Base-by-base conservation (phyloP, 768 basidiomycete species). In the Leucogyrophana mollusca region DNA sequence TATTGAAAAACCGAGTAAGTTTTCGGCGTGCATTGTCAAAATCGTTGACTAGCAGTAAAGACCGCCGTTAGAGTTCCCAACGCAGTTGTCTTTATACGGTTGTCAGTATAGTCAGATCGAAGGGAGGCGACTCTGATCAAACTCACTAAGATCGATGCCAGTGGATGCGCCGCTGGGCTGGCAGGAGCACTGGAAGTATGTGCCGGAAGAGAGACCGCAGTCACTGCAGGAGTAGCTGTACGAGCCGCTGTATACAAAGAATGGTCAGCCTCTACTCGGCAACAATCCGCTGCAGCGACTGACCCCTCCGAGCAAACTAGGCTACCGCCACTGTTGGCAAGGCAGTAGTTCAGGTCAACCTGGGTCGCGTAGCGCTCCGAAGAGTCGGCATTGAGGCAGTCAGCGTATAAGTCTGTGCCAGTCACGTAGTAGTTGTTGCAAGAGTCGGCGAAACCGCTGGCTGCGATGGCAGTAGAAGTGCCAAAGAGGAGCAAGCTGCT, bases 291-390 rank as follows among this genome's bases (percentile, higher is more conserved):
- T 8, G 9, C n/a, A 16, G 16, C n/a, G n/a, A 37, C 16, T 6
- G n/a, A 30, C 27, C 27, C 27, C 35, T 21, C 35, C 6, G 35
- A 37, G 35, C 35, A 37, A 6, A 37, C 20, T 6, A 37, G 35
- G 16, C 7, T 16, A 7, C 35, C 35, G 35, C 35, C 35, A n/a
- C 16, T 37, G 35, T 37, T 37, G 35, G 35, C 35, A 6, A 37
- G n/a, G 35, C 35, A 37, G 35, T 37, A 37, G n/a, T 37, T 21
- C 7, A 37, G 35, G 35, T 37, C 35, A 16, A 37, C 35, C n/a
- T 37, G 16, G 16, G 35, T 37, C n/a, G 35, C 35, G 7, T 8
- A 7, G n/a, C 20, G 20, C 20, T 16, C 7, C 6, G 16, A 16
- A 6, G 16, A 16, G 35, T 16, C 35, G 16, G 35, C n/a, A 9